Base-by-base conservation (phyloP, 192 early-diverging fungal species). In the Cetraspora pellucida region DNA sequence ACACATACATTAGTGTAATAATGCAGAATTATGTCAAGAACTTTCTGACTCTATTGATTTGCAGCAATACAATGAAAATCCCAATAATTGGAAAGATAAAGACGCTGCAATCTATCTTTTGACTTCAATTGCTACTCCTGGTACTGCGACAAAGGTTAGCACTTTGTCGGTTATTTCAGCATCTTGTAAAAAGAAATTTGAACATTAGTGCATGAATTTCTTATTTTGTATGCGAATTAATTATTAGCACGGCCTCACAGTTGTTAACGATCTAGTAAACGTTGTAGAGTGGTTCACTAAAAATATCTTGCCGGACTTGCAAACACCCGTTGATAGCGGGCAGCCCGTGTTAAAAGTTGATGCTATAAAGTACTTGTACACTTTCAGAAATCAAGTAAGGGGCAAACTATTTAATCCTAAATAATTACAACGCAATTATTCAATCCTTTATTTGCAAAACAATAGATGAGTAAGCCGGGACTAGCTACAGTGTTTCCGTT, bases 71-170 rank as follows among this genome's bases (percentile, higher is more conserved):
- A 87, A 83, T 25, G 79, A 84, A 27, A 90, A 96, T 71, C 89
- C 89, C 0, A 79, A 59, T 10, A 89, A 96, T 79, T 98, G 97
- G 97, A 95, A 95, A 79, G 89, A 93, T 59, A 98, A 99, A 81
- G 95, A 99, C 76, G 92, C 95, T 2, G 98, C 98, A 44, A 87
- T 99, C 44, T 98, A 94, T 74, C 82, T 99, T 80, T 87, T 96
- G 50, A 95, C 92, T 19, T 90, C 97, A 17, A 90, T 98, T 60
- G 92, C 96, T 10, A 92, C 95, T 6, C 90, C 90, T 58, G 89
- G 91, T 45, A 86, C 89, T 19, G 92, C 92, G 44, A 81, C 86
- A n/a, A 87, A 93, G 79, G 89, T 92, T 37, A 37, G 37, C 7
- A 37, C 37, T 37, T 37, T 6, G 31, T 37, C 37, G 37, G 7